These are phyloP conservation scores for Geranium rotundifolium DNA, from an alignment of 345 rosid species.

Conservation along the genomic window DNA sequence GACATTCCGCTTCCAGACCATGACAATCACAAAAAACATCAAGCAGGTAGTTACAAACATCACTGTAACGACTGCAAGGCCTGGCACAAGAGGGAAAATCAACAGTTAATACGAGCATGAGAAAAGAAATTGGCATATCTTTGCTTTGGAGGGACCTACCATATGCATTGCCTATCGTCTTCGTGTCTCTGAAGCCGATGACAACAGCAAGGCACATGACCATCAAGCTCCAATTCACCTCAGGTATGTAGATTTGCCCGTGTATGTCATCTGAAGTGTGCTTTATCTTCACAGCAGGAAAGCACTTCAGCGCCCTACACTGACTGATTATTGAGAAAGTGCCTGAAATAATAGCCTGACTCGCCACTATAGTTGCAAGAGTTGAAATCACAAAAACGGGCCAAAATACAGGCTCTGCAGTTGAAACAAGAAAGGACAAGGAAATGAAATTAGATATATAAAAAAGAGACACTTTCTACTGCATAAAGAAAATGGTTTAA, in stretches of 20 bases:
- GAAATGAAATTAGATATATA: no score
- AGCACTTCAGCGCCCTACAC: constrained; percentile 20
- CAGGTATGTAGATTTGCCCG: constrained; percentile 28
- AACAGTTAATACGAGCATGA: no score
- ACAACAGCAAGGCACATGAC: constrained; percentile 23
- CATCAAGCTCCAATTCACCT: constrained; percentile 24
- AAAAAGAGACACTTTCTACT: no score
- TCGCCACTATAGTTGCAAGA: constrained; percentile 23
- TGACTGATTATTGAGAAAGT: constrained; percentile 25
- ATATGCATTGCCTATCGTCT: constrained; percentile 24
- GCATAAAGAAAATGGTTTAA: neutral
- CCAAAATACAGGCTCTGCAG: constrained; percentile 20
- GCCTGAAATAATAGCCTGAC: constrained; percentile 25
- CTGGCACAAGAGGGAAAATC: no score
- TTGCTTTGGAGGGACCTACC: constrained; percentile 10
- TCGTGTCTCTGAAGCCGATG: constrained; percentile 21
- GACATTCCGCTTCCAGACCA: constrained; percentile 20
- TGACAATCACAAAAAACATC: constrained; percentile 29
- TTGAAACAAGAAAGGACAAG: no score
- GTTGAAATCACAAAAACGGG: constrained; percentile 22
- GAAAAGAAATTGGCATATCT: no score
- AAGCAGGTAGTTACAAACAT: constrained; percentile 38
- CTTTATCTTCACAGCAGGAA: constrained; percentile 20
- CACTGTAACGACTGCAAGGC: constrained; percentile 26
- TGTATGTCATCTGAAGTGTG: constrained; percentile 18